phyloP scores from a whole-genome alignment of 305 asterid species.

The Solanum hybrid region DNA sequence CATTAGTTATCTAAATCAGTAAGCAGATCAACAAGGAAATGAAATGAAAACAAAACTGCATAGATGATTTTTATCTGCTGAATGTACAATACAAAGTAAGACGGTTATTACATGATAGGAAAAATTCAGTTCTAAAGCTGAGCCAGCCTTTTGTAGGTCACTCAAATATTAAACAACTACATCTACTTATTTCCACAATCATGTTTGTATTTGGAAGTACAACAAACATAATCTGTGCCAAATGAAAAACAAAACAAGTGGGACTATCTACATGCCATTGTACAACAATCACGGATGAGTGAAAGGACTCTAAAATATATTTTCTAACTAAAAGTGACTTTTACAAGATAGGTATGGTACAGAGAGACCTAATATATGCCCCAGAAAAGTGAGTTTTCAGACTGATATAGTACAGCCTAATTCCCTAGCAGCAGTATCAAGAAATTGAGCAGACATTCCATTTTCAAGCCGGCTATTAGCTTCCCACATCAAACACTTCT shows the following conservation, averaged over 20 bases:
- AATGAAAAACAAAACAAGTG: not conserved
- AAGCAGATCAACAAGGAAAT: not conserved
- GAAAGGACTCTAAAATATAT: not conserved
- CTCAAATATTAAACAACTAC: not conserved
- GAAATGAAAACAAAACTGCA: not conserved
- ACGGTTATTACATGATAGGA: not conserved
- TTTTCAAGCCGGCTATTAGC: slow-evolving; percentile 76
- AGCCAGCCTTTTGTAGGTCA: not conserved
- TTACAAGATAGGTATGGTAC: not conserved
- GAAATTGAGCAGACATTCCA: slow-evolving; percentile 63
- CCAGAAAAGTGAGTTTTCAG: slow-evolving; percentile 2
- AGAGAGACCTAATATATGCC: not conserved
- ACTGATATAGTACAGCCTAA: slow-evolving; percentile 59
- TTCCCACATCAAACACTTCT: slow-evolving; percentile 82
- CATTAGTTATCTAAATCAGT: not conserved
- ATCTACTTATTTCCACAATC: slow-evolving; percentile 1
- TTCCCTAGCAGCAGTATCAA: slow-evolving; percentile 75
- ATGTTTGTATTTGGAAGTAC: not conserved
- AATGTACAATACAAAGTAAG: slow-evolving; percentile 1
- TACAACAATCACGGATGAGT: not conserved
- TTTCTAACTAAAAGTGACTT: not conserved
- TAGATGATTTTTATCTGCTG: not conserved
- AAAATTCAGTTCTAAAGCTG: not conserved
- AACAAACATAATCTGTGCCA: not conserved
- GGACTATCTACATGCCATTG: slow-evolving; percentile 1